Evolutionary conservation across 345 rosid genomes (phyloP).

Genomic region (Populus euphratica): DNA sequence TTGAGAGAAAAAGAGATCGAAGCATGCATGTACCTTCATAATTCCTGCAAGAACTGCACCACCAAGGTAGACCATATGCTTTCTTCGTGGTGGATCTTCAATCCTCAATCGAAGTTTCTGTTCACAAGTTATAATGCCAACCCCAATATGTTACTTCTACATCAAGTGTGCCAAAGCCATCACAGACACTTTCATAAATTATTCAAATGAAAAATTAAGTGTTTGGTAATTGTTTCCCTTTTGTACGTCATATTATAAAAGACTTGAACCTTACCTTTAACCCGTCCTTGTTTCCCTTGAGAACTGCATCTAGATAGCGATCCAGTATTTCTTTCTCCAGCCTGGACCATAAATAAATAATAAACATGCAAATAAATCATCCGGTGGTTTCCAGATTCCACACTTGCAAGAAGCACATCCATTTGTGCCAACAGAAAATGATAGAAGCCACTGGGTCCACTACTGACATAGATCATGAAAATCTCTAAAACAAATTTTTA

Average conservation of each 20-base stretch:
- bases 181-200: not conserved
- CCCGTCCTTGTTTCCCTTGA: constrained; percentile 96
- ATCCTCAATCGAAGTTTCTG: constrained; percentile 82
- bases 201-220: not conserved
- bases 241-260: not conserved
- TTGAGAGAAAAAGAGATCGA: constrained; percentile 5
- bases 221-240: not conserved
- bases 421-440: constrained; percentile 1
- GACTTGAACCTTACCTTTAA: constrained; percentile 54
- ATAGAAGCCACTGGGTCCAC: not conserved
- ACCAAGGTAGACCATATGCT: constrained; percentile 98
- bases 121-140: not conserved
- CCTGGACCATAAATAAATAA: constrained; percentile 37
- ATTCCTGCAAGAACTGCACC: constrained; percentile 98
- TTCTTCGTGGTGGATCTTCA: constrained; percentile 97
- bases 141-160: not conserved
- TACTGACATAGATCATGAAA: not conserved
- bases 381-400: not conserved
- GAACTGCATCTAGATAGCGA: constrained; percentile 80
- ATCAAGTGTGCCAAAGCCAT: not conserved
- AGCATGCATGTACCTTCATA: constrained; percentile 64
- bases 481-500: not conserved
- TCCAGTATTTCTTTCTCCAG: constrained; percentile 91
- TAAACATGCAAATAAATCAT: constrained; percentile 6
- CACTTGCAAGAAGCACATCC: not conserved